Base-by-base conservation (phyloP, 176 grass and related monocot species). In the maize (Zea mays) region DNA sequence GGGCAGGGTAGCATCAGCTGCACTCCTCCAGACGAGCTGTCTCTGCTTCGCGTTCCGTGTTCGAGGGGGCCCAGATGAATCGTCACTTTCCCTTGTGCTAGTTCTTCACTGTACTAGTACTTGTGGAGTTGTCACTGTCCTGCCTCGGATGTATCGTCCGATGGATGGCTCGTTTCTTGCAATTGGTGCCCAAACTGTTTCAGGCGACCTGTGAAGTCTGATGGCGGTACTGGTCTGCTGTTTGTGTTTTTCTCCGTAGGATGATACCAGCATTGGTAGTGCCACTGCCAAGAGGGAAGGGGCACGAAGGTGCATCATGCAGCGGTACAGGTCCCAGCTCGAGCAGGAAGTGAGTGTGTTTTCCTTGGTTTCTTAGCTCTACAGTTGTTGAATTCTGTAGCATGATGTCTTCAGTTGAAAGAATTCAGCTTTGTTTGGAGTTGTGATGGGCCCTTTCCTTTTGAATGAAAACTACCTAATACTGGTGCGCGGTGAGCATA, bases 331-430 rank as follows among this genome's bases (percentile, higher is more conserved):
- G 74, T 88, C 70, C 55, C 89, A 92, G 73, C 91, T 97, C 8
- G 87, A 97, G 84, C 71, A 83, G 67, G 95, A 97, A 60, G 95
- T 97, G 60, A 77, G 88, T 89, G 40, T 89, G 33, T 16, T 14
- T 84, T 85, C 75, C 41, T 12, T 72, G 52, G 19, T 42, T 51
- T 16, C 5, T 72, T 16, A 37, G 13, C 62, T 59, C 21, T 61
- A 6, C 1, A 68, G 2, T 51, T 38, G 27, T 73, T 12, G n/a
- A 50, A 78, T 39, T 38, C 6, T 73, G 9, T 6, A 10, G 33
- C n/a, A n/a, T 72, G 12, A 1, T 19, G 27, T 47, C 19, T 64
- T 34, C 6, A 55, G 34, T 6, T 44, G 14, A 62, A 42, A 62
- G 7, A 35, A 27, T 42, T 38, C 43, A 5, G 1, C 3, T 11